These are phyloP conservation scores for Tetrahymena thermophila DNA, from an alignment of 73 alveolate genomes.

Conservation along the genomic window DNA sequence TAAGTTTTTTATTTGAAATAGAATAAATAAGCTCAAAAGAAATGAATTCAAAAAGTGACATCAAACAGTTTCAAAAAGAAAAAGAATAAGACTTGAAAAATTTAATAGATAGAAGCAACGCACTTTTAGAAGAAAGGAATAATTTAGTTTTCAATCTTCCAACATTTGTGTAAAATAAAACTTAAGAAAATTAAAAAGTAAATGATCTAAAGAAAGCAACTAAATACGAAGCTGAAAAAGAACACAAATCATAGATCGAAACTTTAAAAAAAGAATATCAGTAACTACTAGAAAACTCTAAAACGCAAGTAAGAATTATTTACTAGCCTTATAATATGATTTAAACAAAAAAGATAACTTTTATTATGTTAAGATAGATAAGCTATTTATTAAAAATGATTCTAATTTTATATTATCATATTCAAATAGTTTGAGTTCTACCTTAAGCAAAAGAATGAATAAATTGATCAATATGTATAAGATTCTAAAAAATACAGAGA, in stretches of 20 bases:
- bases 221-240: constrained; percentile 33
- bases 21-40: constrained; percentile 12
- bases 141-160: constrained; percentile 30
- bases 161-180: constrained; percentile 6
- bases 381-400: too few relatives aligned
- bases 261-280: constrained; percentile 14
- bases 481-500: constrained; percentile 32
- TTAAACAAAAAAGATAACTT: too few relatives aligned
- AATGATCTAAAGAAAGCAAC: constrained; percentile 30
- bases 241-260: constrained; percentile 27
- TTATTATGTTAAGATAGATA: neutral
- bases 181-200: constrained; percentile 17
- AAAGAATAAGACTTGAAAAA: neutral
- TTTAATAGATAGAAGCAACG: neutral
- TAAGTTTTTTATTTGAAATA: neutral
- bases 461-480: constrained; percentile 18
- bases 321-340: too few relatives aligned
- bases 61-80: constrained; percentile 4
- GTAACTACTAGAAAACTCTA: neutral
- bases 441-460: constrained; percentile 27
- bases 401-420: neutral
- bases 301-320: neutral
- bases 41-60: constrained; percentile 4
- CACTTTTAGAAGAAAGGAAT: constrained; percentile 5
- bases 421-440: constrained; percentile 12